Conservation (phyloP, 208 protist genomes). For the Crithidia thermophila region DNA sequence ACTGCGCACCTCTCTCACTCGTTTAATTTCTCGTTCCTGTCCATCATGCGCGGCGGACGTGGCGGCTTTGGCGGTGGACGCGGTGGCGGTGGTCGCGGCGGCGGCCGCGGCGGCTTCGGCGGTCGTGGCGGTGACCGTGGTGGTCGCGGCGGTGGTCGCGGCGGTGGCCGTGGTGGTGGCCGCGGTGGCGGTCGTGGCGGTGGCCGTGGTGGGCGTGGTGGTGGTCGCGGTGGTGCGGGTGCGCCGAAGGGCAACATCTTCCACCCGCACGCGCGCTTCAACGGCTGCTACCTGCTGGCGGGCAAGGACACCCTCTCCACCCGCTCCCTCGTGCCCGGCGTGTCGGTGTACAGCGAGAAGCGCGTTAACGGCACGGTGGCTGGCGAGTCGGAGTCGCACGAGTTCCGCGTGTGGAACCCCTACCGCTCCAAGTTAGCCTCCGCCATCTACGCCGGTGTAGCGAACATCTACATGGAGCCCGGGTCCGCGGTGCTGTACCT, state of each 20-base stretch:
- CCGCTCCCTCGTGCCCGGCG: constrained; percentile 97
- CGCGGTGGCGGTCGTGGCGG: constrained; percentile 60
- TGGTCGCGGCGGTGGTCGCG: constrained; percentile 41
- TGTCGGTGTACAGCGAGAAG: constrained; percentile 99
- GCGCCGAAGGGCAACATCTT: constrained; percentile 92
- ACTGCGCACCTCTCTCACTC: not conserved
- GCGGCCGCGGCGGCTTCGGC: constrained; percentile 36
- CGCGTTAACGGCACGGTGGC: constrained; percentile 90
- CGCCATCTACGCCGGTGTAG: constrained; percentile 98
- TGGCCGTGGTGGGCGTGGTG: constrained; percentile 51
- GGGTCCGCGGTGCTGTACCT: constrained; percentile 99
- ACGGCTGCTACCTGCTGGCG: constrained; percentile 97
- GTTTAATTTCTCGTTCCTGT: constrained; percentile 9
- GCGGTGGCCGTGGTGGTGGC: constrained; percentile 57
- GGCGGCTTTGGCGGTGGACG: constrained; percentile 40
- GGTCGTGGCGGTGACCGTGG: constrained; percentile 49
- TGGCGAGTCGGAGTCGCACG: constrained; percentile 86
- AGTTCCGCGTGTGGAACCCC: constrained; percentile 99
- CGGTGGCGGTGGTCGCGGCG: constrained; percentile 43
- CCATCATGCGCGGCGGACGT: constrained; percentile 26
- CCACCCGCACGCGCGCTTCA: constrained; percentile 95
- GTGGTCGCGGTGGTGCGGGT: constrained; percentile 56
- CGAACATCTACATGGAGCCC: constrained; percentile 98
- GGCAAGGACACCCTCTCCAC: constrained; percentile 99
- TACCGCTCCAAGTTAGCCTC: constrained; percentile 99